These are phyloP conservation scores for Amyloporia xantha DNA, from an alignment of 768 basidiomycete species.

Conservation along the genomic window DNA sequence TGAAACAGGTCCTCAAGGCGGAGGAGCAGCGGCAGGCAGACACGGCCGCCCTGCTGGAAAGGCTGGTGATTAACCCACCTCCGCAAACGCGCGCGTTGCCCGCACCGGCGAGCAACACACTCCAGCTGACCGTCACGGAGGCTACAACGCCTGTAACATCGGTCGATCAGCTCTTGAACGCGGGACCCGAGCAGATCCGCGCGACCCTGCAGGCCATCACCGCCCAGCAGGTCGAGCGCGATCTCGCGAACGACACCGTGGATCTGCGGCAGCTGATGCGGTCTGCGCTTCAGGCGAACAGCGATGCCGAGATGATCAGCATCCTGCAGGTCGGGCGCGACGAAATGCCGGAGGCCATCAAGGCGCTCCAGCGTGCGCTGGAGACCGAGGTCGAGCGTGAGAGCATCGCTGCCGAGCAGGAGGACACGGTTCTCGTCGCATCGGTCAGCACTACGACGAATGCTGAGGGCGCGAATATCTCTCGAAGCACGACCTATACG, in stretches of 20 bases:
- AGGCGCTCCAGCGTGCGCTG: slow-evolving; percentile 66
- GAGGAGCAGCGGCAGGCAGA: slow-evolving; percentile 32
- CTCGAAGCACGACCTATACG: neutral
- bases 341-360: slow-evolving; percentile 78
- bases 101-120: slow-evolving; percentile 1
- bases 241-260: slow-evolving; percentile 44
- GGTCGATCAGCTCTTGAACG: neutral
- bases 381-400: slow-evolving; percentile 35
- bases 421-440: slow-evolving; percentile 2
- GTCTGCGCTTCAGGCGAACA: slow-evolving; percentile 46
- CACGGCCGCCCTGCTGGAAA: slow-evolving; percentile 29
- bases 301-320: slow-evolving; percentile 57
- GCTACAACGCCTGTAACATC: neutral
- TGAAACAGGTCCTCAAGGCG: slow-evolving; percentile 41
- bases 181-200: slow-evolving; percentile 6
- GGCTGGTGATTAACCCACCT: slow-evolving; percentile 17
- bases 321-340: slow-evolving; percentile 55
- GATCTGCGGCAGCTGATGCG: slow-evolving; percentile 56
- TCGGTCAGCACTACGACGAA: slow-evolving; percentile 1
- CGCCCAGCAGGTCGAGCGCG: slow-evolving; percentile 37
- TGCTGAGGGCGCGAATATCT: slow-evolving; percentile 1
- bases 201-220: slow-evolving; percentile 20
- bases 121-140: slow-evolving; percentile 10
- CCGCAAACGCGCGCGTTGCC: slow-evolving; percentile 3
- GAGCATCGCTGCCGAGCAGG: neutral